Evolutionary conservation across 495 filamentous ascomycete species (phyloP).

Genomic region (Aspergillus wentii): DNA sequence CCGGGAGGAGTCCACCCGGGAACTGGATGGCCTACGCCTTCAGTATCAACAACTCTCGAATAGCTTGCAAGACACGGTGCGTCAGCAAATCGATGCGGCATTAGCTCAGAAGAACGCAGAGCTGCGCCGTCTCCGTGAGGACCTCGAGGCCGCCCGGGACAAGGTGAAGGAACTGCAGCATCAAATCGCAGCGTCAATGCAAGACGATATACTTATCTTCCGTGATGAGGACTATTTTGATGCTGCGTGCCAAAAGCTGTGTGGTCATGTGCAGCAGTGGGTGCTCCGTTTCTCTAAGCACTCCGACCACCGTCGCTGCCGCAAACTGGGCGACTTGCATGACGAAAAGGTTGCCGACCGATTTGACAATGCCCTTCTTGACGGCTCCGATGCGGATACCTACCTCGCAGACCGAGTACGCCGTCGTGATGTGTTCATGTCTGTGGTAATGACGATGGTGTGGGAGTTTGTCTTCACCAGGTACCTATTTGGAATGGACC

Average conservation of each 20-base stretch:
- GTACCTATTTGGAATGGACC: constrained; percentile 96
- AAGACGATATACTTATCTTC: constrained; percentile 70
- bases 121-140: constrained; percentile 66
- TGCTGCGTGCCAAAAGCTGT: constrained; percentile 87
- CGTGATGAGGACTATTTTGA: constrained; percentile 94
- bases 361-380: constrained; percentile 87
- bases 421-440: constrained; percentile 92
- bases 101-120: constrained; percentile 73
- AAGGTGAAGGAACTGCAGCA: constrained; percentile 77
- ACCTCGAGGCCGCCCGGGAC: constrained; percentile 72
- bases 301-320: constrained; percentile 82
- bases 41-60: constrained; percentile 54
- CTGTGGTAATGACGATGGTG: constrained; percentile 94
- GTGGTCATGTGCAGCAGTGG: constrained; percentile 92
- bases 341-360: constrained; percentile 89
- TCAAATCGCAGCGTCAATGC: constrained; percentile 68
- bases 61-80: constrained; percentile 60
- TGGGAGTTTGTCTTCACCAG: constrained; percentile 98
- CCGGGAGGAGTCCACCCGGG: constrained; percentile 47
- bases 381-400: constrained; percentile 83
- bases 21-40: constrained; percentile 58
- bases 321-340: constrained; percentile 70
- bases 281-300: constrained; percentile 94
- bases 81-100: constrained; percentile 53
- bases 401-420: constrained; percentile 82